phyloP scores from a whole-genome alignment of 257 asterid genomes.

The Leonotis leonurus region DNA sequence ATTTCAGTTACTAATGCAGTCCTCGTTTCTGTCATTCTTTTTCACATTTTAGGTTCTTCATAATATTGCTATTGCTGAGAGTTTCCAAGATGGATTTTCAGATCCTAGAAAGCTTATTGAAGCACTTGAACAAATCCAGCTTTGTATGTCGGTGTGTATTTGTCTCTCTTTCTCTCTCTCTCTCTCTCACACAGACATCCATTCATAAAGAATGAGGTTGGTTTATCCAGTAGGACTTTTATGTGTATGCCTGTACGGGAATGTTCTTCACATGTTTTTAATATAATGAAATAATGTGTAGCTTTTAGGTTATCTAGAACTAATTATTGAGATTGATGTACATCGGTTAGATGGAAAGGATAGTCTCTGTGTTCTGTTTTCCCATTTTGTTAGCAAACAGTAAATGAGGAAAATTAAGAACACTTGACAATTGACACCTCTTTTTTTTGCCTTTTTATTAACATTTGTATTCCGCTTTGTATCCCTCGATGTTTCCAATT shows the following conservation, averaged over 20 bases:
- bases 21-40: neutral
- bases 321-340: neutral
- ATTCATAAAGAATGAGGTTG: neutral
- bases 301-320: neutral
- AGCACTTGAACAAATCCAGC: slow-evolving; percentile 67
- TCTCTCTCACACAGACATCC: too few species aligned
- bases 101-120: slow-evolving; percentile 68
- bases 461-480: neutral
- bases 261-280: neutral
- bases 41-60: slow-evolving; percentile 51
- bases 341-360: neutral
- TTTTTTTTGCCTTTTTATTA: neutral
- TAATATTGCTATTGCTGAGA: slow-evolving; percentile 63
- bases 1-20: neutral
- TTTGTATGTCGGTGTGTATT: slow-evolving; percentile 37
- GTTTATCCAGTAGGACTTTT: neutral
- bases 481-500: neutral
- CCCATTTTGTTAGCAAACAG: neutral
- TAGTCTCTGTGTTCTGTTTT: neutral
- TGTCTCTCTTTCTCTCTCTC: neutral
- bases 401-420: neutral
- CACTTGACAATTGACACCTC: neutral
- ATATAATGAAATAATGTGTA: neutral
- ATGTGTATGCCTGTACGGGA: neutral
- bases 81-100: slow-evolving; percentile 62